A percentile compares a stretch with the other conserved stretches of the same genome.
phyloP scores from a whole-genome alignment of 805 yeast genomes.

The Ogataea chonburiensis region DNA sequence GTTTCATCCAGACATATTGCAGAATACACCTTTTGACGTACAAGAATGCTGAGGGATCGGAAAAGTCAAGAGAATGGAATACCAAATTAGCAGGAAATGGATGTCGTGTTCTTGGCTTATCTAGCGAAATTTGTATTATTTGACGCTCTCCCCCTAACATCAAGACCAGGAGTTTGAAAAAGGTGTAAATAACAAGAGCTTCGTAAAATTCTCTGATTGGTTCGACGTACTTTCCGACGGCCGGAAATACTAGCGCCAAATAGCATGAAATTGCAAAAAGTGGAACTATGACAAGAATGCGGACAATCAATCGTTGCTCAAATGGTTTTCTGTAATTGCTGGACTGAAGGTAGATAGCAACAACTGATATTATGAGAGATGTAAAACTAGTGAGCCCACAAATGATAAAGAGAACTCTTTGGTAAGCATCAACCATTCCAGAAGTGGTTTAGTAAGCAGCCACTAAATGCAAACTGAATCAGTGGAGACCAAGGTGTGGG shows the following conservation, averaged over 20 bases:
- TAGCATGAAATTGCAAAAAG: conserved; percentile 74
- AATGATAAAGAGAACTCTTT: conserved; percentile 15
- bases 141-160: conserved; percentile 91
- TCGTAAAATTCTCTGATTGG: conserved; percentile 89
- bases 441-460: background rate
- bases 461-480: background rate
- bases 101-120: conserved; percentile 68
- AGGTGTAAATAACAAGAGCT: conserved; percentile 93
- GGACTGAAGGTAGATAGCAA: conserved; percentile 53
- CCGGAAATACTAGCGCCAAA: conserved; percentile 48
- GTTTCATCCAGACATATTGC: conserved; percentile 95
- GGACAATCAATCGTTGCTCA: conserved; percentile 79
- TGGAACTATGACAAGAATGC: conserved; percentile 83
- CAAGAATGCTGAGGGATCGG: conserved; percentile 80
- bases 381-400: conserved; percentile 27
- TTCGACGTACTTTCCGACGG: conserved; percentile 50
- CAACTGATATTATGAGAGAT: conserved; percentile 41
- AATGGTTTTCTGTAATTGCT: conserved; percentile 82
- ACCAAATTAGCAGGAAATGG: conserved; percentile 55
- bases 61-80: conserved; percentile 66
- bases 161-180: conserved; percentile 77
- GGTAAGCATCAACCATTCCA: background rate
- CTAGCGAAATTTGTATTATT: conserved; percentile 59
- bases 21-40: conserved; percentile 78
- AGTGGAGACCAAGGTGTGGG: too few relatives aligned